Base-by-base conservation (phyloP, 2,329 filamentous ascomycete species). In the Alternaria arborescens region DNA sequence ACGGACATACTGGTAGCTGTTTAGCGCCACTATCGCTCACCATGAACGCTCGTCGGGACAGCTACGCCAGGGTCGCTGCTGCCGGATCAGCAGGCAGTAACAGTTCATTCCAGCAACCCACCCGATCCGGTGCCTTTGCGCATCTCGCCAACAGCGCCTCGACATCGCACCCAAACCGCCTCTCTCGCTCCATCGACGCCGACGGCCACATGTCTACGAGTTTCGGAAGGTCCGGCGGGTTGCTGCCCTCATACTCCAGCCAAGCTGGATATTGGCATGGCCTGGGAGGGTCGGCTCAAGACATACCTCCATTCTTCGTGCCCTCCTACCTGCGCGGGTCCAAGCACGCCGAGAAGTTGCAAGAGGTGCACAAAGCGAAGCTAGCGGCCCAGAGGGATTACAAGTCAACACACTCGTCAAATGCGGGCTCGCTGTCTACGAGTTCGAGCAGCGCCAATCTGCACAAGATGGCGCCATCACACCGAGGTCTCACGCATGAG, bases 241-340 rank as follows among this genome's bases (percentile, higher is more conserved):
- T 75, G 5, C 72, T 84, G 20, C 83, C 82, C 36, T 74, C 79
- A 10, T 83, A 84, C 64, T 81, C 82, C 6, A 80, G 82, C 64
- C 83, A 83, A 70, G 83, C 81, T 68, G 79, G 74, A 28, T 70
- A 76, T 36, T 69, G 72, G 67, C 73, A 74, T 53, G 71, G 70
- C 7, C 61, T 72, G 32, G 70, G 70, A 18, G 69, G 64, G 12
- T 54, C 61, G 14, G 57, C 62, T 22, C 70, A 73, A 20, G 74
- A 77, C 40, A 75, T 65, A 77, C 83, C 59, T 71, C 78, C 59
- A 6, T 94, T 94, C 82, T 93, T 97, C 78, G 85, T 89, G 11
- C 94, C 94, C 1, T 93, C 92, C 5, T 97, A 97, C 79, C 85
- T 98, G 44, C 84, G 85, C 68, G 87, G 87, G 40, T 94, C 93